phyloP scores from a whole-genome alignment of 2,329 filamentous ascomycete species.

The Magnaporthiopsis rhizophila region DNA sequence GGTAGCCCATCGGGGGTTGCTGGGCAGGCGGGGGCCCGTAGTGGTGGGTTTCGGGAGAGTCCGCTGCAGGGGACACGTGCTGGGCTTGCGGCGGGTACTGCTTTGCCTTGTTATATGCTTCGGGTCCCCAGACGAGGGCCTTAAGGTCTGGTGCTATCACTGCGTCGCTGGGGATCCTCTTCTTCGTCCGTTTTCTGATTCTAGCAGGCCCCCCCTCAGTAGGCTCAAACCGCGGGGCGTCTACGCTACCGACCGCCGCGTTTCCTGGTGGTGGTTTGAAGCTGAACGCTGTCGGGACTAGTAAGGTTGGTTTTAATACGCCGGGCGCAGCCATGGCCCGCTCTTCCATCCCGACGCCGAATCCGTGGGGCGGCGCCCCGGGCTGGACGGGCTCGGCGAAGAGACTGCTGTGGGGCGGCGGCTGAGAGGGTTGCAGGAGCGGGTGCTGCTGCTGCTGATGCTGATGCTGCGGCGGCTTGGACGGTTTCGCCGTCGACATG shows the following conservation, averaged over 20 bases:
- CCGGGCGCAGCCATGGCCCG: conserved; percentile 7
- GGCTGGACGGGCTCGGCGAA: too few relatives aligned
- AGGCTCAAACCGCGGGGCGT: conserved; percentile 58
- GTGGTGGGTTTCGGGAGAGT: too few relatives aligned
- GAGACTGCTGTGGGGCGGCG: too few relatives aligned
- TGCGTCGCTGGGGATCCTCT: conserved; percentile 78
- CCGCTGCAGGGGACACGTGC: too few relatives aligned
- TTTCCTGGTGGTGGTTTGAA: conserved; percentile 53
- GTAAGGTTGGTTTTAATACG: conserved; percentile 8
- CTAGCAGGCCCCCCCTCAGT: conserved; percentile 58
- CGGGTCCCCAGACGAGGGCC: conserved; percentile 57
- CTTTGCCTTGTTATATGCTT: conserved; percentile 54
- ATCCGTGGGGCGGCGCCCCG: too few relatives aligned
- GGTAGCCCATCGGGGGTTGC: too few relatives aligned
- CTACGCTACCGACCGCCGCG: conserved; percentile 47
- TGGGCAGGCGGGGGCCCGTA: too few relatives aligned
- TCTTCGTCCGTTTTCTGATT: conserved; percentile 81
- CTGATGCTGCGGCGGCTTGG: too few relatives aligned
- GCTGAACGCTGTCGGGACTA: conserved; percentile 20
- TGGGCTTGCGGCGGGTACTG: conserved; percentile 19
- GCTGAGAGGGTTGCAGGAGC: too few relatives aligned
- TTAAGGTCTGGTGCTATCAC: conserved; percentile 78
- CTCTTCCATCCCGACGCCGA: too few relatives aligned
- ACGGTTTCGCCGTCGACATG: too few relatives aligned
- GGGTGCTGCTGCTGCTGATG: too few relatives aligned